These are phyloP conservation scores for Beauveria sp. DNA, from an alignment of 2,329 filamentous ascomycete genomes.

Conservation along the genomic window DNA sequence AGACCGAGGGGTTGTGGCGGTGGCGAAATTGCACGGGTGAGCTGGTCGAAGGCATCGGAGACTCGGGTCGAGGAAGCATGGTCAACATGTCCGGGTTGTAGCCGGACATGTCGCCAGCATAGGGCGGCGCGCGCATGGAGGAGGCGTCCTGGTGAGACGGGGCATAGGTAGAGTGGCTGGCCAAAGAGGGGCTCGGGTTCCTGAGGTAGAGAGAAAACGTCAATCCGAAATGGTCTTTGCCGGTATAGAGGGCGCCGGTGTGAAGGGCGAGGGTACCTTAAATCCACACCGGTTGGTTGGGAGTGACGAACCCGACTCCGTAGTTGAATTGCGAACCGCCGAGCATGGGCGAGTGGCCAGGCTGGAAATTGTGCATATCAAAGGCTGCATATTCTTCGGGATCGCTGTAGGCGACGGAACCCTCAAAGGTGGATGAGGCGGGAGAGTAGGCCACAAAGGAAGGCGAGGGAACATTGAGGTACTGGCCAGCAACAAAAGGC, in stretches of 20 bases:
- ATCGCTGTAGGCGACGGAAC: conserved; percentile 57
- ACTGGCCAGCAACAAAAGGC: conserved; percentile 46
- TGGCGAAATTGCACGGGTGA: conserved; percentile 24
- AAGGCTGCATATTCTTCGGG: conserved; percentile 47
- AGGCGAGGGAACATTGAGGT: conserved; percentile 56
- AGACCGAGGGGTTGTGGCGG: conserved; percentile 28
- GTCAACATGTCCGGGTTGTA: conserved; percentile 31
- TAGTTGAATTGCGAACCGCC: conserved; percentile 35
- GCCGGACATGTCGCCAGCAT: conserved; percentile 31
- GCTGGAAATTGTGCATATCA: conserved; percentile 36
- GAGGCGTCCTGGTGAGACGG: conserved; percentile 33
- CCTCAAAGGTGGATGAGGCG: conserved; percentile 54
- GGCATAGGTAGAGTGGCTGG: conserved; percentile 36
- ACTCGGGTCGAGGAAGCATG: conserved; percentile 39
- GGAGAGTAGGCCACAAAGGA: conserved; percentile 54
- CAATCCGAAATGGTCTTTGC: conserved; percentile 42
- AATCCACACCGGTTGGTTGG: conserved; percentile 55
- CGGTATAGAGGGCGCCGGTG: conserved; percentile 29
- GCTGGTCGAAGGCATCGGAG: conserved; percentile 29
- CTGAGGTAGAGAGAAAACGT: conserved; percentile 40
- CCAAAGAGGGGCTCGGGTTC: conserved; percentile 26
- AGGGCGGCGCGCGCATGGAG: conserved; percentile 27
- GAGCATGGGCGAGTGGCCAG: conserved; percentile 38
- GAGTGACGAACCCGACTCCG: conserved; percentile 53
- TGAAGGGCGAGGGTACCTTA: conserved; percentile 34